Conservation (phyloP, 2,329 filamentous ascomycete genomes). For the Exophiala phaeomuriformis region DNA sequence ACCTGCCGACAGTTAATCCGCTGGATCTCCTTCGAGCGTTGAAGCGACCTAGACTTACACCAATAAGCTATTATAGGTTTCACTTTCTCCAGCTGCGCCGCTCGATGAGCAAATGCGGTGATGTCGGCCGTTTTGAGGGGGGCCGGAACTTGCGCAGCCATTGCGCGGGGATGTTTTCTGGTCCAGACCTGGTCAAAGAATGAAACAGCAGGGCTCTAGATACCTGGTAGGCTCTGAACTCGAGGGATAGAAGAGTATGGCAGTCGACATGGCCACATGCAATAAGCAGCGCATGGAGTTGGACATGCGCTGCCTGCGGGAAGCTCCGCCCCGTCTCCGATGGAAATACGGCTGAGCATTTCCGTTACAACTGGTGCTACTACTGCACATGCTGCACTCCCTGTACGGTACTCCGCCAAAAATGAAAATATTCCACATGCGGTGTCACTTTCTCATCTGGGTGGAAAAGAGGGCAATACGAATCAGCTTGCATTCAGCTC, state of each 20-base stretch:
- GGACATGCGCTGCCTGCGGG: not conserved
- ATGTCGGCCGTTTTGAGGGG: constrained; percentile 74
- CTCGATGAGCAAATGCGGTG: constrained; percentile 73
- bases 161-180: constrained; percentile 33
- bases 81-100: constrained; percentile 71
- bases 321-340: not conserved
- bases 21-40: constrained; percentile 12
- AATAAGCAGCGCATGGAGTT: not conserved
- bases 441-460: too few species aligned
- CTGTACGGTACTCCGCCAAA: too few species aligned
- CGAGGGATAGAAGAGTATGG: not conserved
- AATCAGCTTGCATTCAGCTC: too few species aligned
- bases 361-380: not conserved
- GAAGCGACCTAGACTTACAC: constrained; percentile 56
- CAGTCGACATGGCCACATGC: not conserved
- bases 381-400: too few species aligned
- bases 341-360: not conserved
- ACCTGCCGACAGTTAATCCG: constrained; percentile 45
- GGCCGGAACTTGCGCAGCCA: constrained; percentile 65
- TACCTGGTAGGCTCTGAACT: not conserved
- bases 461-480: too few species aligned
- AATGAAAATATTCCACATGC: too few species aligned
- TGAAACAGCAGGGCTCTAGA: too few species aligned
- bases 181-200: too few species aligned
- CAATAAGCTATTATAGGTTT: constrained; percentile 91